phyloP scores from a whole-genome alignment of 202 grass and related monocot genomes.

The Brachypodium distachyon region DNA sequence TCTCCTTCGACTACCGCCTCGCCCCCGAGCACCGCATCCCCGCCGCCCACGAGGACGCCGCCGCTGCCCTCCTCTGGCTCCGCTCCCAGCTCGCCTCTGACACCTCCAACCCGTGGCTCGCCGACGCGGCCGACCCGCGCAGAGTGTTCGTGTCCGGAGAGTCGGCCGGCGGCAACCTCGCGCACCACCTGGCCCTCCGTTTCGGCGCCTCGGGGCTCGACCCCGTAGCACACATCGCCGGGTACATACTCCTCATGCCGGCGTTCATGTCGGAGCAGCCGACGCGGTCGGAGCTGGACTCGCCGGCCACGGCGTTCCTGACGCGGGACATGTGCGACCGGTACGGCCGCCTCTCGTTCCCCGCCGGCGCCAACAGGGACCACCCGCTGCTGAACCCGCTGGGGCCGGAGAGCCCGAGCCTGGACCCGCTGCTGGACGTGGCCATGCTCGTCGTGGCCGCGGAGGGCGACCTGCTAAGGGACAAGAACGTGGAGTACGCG shows the following conservation, averaged over 20 bases:
- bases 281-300: background rate
- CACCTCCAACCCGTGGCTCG: conserved; percentile 20
- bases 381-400: conserved; percentile 20
- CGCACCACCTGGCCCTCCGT: conserved; percentile 21
- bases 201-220: conserved; percentile 7
- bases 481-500: conserved; percentile 9
- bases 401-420: background rate
- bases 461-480: conserved; percentile 2
- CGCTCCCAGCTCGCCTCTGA: background rate
- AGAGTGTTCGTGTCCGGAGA: conserved; percentile 30
- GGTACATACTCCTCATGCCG: conserved; percentile 29
- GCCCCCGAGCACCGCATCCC: no score
- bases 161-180: conserved; percentile 22
- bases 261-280: conserved; percentile 1
- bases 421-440: background rate
- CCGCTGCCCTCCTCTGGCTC: conserved; percentile 33
- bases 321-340: background rate
- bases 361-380: background rate
- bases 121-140: conserved; percentile 14
- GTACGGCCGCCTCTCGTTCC: conserved; percentile 4
- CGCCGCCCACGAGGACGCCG: no score
- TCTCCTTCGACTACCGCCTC: no score
- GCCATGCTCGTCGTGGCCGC: background rate
- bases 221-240: background rate
- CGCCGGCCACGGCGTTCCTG: background rate